Evolutionary conservation across 2,329 filamentous ascomycete species (phyloP), one percentile per base, ranked within the genome.

Genomic region (Aspergillus tubingensis): DNA sequence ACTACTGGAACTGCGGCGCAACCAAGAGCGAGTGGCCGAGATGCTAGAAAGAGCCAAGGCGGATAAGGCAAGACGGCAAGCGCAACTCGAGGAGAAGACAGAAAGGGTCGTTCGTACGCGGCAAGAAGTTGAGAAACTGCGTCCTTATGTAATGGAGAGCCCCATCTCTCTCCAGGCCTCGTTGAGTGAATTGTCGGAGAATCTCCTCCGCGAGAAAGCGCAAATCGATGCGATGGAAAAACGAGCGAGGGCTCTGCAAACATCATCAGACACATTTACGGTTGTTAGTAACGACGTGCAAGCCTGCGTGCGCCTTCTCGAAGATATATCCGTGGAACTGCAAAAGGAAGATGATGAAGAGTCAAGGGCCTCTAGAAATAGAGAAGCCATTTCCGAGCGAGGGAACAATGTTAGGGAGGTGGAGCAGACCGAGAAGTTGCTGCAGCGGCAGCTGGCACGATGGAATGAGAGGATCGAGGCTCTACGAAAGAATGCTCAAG

Each of bases 291-390:
- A 89, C 10, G 95, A 99, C 70, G 92, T 99, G 15, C 88, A 91
- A 7, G 88, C 90, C 2, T 96, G 93, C 72, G 92, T 92, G 70
- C 94, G 94, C 71, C 83, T 98, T 11, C 86, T 98, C 3, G 91
- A 95, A 57, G 94, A 98, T 68, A 91, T 97, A 19, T 84, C 90
- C 3, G 80, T 82, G n/a, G 95, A 98, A 74, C 79, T 99, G 4
- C 81, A 87, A 49, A 96, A 94, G 74, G 94, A 98, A 76, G 94
- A 98, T 49, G 93, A 98, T 60, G 93, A 96, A 75, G 86, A 91
- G 67, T 85, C 88, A 8, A 87, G 90, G 62, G 94, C 93, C 58
- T 84, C 88, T 8, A 87, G 88, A 71, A 94, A 97, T 72, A 85
- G 90, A 58, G 95, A 99, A 67, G 91, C 91, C 2, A 85, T 99